These are phyloP conservation scores for Amylocystis lapponica DNA, from an alignment of 768 basidiomycete species.

Conservation along the genomic window DNA sequence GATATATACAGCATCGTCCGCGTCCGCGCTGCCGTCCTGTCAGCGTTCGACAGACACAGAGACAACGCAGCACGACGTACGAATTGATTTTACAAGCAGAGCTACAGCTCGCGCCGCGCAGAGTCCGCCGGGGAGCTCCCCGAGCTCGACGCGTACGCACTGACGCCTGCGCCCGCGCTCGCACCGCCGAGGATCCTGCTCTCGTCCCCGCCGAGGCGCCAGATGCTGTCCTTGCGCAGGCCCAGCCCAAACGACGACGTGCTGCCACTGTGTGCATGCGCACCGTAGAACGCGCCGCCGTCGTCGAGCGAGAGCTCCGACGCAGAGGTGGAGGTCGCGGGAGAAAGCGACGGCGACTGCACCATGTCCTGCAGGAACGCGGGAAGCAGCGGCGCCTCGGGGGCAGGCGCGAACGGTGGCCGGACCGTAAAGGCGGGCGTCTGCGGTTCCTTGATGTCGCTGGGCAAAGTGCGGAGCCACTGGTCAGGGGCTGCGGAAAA, in stretches of 20 bases:
- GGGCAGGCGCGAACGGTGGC: conserved; percentile 17
- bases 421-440: no score
- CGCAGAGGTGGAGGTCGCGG: conserved; percentile 44
- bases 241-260: conserved; percentile 20
- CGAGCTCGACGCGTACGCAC: conserved; percentile 51
- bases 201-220: conserved; percentile 71
- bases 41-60: no score
- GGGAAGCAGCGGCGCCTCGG: conserved; percentile 49
- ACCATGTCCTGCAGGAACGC: conserved; percentile 75
- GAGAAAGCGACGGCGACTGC: conserved; percentile 59
- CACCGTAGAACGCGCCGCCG: conserved; percentile 9
- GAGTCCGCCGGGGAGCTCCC: conserved; percentile 15
- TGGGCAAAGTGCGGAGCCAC: no score
- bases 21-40: no score
- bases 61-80: no score
- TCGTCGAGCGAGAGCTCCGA: conserved; percentile 50
- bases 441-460: no score
- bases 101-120: no score
- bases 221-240: conserved; percentile 50
- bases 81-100: no score
- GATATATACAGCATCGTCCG: no score
- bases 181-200: conserved; percentile 44
- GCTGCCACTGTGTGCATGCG: conserved; percentile 1
- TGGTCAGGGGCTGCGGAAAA: no score
- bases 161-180: conserved; percentile 36